Percentiles rank a stretch among this genome's conserved stretches.
These are phyloP conservation scores for Phytophthora ramorum DNA, from an alignment of 352 stramenopile genomes.

Conservation along the genomic window DNA sequence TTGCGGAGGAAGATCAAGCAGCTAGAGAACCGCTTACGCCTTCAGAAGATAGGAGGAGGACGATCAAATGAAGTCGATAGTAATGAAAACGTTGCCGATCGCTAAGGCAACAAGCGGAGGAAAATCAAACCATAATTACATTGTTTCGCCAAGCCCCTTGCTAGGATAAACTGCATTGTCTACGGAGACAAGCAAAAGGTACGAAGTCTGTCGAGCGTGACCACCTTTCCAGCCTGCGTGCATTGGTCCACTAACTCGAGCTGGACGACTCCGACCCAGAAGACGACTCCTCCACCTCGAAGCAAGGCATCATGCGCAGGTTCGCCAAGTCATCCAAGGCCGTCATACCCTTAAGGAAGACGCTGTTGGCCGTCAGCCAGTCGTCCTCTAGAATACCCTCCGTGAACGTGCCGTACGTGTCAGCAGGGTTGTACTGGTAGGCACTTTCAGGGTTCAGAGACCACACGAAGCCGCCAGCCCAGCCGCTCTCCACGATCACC, in stretches of 20 bases:
- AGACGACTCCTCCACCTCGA: conserved; percentile 40
- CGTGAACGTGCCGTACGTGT: conserved; percentile 44
- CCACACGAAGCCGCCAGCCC: conserved; percentile 65
- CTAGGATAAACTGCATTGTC: conserved; percentile 6
- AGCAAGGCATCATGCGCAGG: conserved; percentile 56
- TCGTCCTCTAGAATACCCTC: conserved; percentile 57
- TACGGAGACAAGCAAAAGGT: not conserved
- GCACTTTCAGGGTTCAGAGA: conserved; percentile 67
- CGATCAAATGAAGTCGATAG: conserved; percentile 4
- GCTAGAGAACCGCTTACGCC: conserved; percentile 60
- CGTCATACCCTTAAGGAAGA: conserved; percentile 48
- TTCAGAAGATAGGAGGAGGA: conserved; percentile 50
- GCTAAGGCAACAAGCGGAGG: not conserved
- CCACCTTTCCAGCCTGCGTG: not conserved
- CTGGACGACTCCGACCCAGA: conserved; percentile 27
- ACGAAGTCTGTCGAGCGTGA: conserved; percentile 7
- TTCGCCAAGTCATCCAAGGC: conserved; percentile 45
- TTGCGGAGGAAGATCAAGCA: conserved; percentile 71
- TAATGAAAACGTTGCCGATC: conserved; percentile 6
- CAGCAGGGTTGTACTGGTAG: conserved; percentile 62
- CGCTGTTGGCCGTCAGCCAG: conserved; percentile 58
- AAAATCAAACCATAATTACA: conserved; percentile 16
- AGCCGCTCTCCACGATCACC: conserved; percentile 48
- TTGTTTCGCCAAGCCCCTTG: not conserved
- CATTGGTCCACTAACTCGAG: conserved; percentile 16